These are phyloP conservation scores for Sclerotinia minor DNA, from an alignment of 2,329 filamentous ascomycete species.

Conservation along the genomic window DNA sequence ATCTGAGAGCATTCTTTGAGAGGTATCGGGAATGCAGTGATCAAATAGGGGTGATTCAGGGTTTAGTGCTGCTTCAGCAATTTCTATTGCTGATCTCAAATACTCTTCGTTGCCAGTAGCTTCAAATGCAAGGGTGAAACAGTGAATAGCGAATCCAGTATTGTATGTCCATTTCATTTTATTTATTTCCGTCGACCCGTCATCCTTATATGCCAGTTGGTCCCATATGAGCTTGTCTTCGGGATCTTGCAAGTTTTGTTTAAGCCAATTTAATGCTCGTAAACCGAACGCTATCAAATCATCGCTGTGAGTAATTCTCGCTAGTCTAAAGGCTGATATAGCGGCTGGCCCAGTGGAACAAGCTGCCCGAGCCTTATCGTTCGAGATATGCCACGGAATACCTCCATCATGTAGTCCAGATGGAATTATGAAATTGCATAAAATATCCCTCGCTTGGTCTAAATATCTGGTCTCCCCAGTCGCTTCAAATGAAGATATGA, in stretches of 20 bases:
- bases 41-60: conserved; percentile 26
- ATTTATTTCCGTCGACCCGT: conserved; percentile 29
- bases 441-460: conserved; percentile 27
- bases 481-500: conserved; percentile 29
- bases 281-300: conserved; percentile 26
- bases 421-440: conserved; percentile 28
- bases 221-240: conserved; percentile 34
- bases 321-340: conserved; percentile 31
- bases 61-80: conserved; percentile 31
- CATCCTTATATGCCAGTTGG: conserved; percentile 24
- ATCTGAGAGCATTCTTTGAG: conserved; percentile 30
- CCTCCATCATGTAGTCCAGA: conserved; percentile 29
- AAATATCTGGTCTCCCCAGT: conserved; percentile 26
- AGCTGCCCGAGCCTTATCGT: conserved; percentile 28
- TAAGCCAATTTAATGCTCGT: conserved; percentile 26
- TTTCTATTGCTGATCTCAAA: conserved; percentile 26
- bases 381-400: conserved; percentile 32
- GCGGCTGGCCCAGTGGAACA: conserved; percentile 32
- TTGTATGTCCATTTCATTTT: conserved; percentile 35
- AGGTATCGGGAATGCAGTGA: conserved; percentile 22
- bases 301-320: conserved; percentile 22
- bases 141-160: conserved; percentile 32
- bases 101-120: conserved; percentile 21
- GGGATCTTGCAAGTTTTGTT: conserved; percentile 27
- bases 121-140: conserved; percentile 28